Evolutionary conservation across 176 grass and related monocot species (phyloP).

Genomic region (Carex parvula): DNA sequence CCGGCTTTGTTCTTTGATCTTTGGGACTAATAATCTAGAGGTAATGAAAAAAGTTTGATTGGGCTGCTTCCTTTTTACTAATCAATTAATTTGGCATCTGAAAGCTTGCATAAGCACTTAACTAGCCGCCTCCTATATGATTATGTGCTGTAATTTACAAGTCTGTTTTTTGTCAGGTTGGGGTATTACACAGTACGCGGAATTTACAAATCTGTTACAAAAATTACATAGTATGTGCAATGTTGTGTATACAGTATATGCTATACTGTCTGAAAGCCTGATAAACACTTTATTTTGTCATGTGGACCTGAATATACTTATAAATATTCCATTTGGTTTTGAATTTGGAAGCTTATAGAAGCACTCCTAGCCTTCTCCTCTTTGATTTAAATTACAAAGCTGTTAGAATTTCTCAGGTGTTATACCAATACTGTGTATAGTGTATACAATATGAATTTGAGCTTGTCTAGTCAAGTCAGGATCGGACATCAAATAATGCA

Average conservation of each 20-base stretch:
- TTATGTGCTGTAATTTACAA: neutral
- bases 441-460: constrained; percentile 3
- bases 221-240: neutral
- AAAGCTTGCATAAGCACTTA: neutral
- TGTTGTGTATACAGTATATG: neutral
- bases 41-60: neutral
- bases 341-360: neutral
- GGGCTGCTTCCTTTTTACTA: neutral
- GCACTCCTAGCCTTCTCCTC: neutral
- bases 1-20: neutral
- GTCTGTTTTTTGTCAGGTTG: neutral
- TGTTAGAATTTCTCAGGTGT: neutral
- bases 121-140: neutral
- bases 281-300: neutral
- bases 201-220: constrained; percentile 6
- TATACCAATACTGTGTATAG: neutral
- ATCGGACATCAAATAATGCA: neutral
- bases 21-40: neutral
- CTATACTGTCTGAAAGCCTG: neutral
- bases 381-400: neutral
- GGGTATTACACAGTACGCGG: neutral
- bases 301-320: neutral
- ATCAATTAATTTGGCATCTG: neutral
- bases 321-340: neutral
- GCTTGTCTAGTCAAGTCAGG: neutral